phyloP scores from a whole-genome alignment of 164 flowering plant genomes.

The Stephania cephalantha region DNA sequence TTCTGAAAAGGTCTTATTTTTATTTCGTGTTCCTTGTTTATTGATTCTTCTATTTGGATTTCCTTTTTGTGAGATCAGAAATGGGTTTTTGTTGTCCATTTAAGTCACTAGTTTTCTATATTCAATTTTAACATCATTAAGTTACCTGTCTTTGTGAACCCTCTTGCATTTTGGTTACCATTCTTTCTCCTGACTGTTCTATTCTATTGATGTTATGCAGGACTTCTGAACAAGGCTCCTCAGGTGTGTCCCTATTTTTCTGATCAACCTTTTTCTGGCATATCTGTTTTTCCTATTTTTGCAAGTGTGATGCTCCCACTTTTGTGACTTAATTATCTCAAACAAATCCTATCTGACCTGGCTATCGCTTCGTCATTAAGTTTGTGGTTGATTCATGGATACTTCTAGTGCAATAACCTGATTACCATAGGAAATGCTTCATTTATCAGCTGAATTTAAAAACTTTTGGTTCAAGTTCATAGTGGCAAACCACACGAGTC shows the following conservation, averaged over 20 bases:
- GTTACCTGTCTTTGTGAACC: neutral
- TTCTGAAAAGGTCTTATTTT: neutral
- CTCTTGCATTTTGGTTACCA: neutral
- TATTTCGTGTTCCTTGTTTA: neutral
- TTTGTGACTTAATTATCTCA: neutral
- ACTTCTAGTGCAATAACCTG: neutral
- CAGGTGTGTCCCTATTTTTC: slow-evolving; percentile 37
- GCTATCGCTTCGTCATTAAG: neutral
- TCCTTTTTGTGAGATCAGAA: neutral
- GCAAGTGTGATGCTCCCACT: neutral
- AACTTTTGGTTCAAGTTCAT: neutral
- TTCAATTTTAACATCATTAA: neutral
- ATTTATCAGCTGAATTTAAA: neutral
- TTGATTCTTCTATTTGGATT: neutral
- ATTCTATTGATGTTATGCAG: slow-evolving; percentile 39
- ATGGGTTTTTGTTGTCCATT: neutral
- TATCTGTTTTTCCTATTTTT: neutral
- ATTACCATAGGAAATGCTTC: neutral
- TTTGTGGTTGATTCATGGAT: neutral
- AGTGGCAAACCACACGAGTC: neutral
- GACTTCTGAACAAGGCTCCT: slow-evolving; percentile 45
- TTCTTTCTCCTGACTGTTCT: slow-evolving; percentile 11
- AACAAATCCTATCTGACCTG: neutral
- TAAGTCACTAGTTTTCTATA: neutral
- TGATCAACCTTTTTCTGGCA: neutral